These are phyloP conservation scores for Buddleja alternifolia DNA, from an alignment of 257 asterid genomes.

Conservation along the genomic window DNA sequence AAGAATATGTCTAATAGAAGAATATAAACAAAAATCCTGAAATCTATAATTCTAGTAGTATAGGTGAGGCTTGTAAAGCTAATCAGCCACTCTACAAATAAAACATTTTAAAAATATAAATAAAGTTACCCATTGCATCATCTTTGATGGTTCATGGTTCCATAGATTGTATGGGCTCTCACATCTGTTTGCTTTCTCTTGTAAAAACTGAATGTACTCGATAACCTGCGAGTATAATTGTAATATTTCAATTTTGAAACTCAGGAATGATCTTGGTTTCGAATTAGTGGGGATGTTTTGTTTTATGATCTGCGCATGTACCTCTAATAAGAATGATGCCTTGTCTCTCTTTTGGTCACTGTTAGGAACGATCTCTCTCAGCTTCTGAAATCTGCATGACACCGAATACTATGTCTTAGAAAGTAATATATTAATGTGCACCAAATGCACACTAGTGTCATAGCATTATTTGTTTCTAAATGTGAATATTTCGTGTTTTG, in stretches of 20 bases:
- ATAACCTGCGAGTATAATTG: conserved; percentile 63
- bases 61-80: background rate
- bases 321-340: conserved; percentile 97
- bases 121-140: conserved; percentile 64
- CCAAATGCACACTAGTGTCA: background rate
- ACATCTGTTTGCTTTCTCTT: conserved; percentile 77
- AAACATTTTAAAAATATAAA: background rate
- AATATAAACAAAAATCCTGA: background rate
- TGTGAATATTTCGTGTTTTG: background rate
- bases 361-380: conserved; percentile 88
- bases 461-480: background rate
- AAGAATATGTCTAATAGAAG: background rate
- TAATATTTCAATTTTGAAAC: conserved; percentile 23
- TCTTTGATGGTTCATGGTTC: conserved; percentile 70
- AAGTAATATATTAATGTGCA: background rate
- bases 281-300: background rate
- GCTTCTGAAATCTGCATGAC: conserved; percentile 73
- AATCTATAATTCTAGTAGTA: background rate
- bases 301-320: conserved; percentile 26
- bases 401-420: conserved; percentile 18
- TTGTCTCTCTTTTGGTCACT: conserved; percentile 96
- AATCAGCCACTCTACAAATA: background rate
- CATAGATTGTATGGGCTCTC: conserved; percentile 71
- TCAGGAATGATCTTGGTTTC: background rate
- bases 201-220: conserved; percentile 86